Evolutionary conservation across 345 rosid species (phyloP).

Genomic region (Xanthoceras sorbifolium): DNA sequence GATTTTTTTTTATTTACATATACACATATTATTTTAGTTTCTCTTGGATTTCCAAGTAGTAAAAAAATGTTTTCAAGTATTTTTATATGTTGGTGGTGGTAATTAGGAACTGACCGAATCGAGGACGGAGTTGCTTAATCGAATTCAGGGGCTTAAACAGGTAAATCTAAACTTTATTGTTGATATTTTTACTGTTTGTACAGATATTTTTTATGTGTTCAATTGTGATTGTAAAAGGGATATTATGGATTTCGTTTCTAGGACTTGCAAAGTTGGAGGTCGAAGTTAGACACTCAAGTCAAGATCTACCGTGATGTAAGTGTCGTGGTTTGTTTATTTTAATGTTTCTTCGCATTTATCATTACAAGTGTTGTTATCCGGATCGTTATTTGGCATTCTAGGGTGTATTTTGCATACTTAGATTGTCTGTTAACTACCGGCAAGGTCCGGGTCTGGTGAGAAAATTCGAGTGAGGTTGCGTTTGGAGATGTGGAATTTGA

Average conservation of each 20-base stretch:
- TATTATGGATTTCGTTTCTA: conserved; percentile 28
- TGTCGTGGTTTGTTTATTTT: not conserved
- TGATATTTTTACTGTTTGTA: not conserved
- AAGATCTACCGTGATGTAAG: conserved; percentile 80
- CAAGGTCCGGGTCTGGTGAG: not conserved
- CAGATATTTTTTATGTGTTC: not conserved
- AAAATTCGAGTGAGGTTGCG: not conserved
- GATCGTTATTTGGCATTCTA: not conserved
- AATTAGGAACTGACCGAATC: conserved; percentile 82
- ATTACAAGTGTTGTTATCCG: not conserved
- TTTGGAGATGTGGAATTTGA: not conserved
- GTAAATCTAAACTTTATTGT: conserved; percentile 23
- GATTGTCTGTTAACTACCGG: not conserved
- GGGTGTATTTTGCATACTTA: no score
- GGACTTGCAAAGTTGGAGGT: conserved; percentile 98
- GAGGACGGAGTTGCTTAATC: conserved; percentile 72
- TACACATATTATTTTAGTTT: no score
- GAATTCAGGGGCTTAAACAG: conserved; percentile 91
- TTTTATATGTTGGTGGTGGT: not conserved
- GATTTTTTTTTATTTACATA: not conserved
- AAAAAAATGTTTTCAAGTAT: not conserved
- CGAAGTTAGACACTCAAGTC: conserved; percentile 88
- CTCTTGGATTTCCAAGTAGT: not conserved
- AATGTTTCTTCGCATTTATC: not conserved
- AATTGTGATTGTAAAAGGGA: not conserved